Evolutionary conservation across 2,329 filamentous ascomycete species (phyloP), one percentile per base, ranked within the genome.

Genomic region (Penicillium brasilianum): DNA sequence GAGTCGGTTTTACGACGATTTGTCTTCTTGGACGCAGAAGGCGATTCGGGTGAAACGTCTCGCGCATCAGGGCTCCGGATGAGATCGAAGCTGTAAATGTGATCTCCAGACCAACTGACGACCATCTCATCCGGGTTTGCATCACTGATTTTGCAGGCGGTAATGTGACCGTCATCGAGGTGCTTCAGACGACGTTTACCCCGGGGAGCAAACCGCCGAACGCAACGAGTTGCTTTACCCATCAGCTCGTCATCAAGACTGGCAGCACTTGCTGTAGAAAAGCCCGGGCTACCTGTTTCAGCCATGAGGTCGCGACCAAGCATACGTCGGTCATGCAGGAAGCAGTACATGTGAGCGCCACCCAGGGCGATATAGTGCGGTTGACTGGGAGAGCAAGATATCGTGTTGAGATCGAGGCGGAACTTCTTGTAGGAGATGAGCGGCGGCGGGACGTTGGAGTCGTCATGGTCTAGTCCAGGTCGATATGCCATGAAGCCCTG

Each of bases 331-430:
- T 90, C 88, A 70, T 90, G 88, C 34, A 90, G 79, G 70, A 90
- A 89, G 71, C 87, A 89, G 70, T 90, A 87, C 10, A 88, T 79
- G 73, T 90, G 87, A 8, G 86, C 85, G n/a, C 88, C 88, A 48
- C 88, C 88, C 14, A 90, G 76, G 8, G 87, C 88, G 67, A 90
- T 90, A 69, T 90, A 90, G 69, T 90, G 86, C 13, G 88, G 88
- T 68, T 90, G 88, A 53, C 82, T 87, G 4, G 85, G 80, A 7
- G 88, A 88, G 69, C 88, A 90, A 14, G 87, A 90, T 25, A 90
- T 88, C 3, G 85, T 89, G 69, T 90, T 90, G 32, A 90, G 78
- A 65, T 90, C 87, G 20, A 90, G 76, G 46, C 82, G 79, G 67
- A 87, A 87, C 22, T 81, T 81, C 66, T 86, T 87, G 74, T 90